A percentile compares a stretch with the other conserved stretches of the same genome.
Evolutionary conservation across 1,284 basidiomycete genomes (phyloP).

Genomic region (Malassezia restricta): DNA sequence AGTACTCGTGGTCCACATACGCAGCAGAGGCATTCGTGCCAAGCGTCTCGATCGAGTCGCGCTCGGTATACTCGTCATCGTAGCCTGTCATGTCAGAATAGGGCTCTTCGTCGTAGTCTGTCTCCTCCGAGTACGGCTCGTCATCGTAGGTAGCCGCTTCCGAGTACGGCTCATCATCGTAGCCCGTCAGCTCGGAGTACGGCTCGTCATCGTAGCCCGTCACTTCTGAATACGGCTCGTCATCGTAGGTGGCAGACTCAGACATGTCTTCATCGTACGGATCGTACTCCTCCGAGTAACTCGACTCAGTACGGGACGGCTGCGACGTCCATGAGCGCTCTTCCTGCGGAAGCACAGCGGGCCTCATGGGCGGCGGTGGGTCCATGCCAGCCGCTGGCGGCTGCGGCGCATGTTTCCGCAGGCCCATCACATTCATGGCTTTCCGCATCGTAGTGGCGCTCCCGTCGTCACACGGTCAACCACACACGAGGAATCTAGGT

Average conservation of each 20-base stretch:
- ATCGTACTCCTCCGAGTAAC: background rate
- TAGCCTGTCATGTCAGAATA: background rate
- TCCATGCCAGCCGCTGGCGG: background rate
- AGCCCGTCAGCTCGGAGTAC: background rate
- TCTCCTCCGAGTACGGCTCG: background rate
- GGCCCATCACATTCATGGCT: constrained; percentile 6
- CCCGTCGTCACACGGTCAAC: background rate
- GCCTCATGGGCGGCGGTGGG: no score
- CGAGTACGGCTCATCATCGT: constrained; percentile 1
- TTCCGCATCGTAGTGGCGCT: constrained; percentile 9
- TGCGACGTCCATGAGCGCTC: background rate
- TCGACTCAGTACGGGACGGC: background rate
- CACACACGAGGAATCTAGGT: no score
- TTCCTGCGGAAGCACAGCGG: background rate
- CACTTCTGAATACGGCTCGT: background rate
- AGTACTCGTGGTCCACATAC: background rate
- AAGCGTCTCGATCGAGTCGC: background rate
- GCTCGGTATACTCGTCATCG: background rate
- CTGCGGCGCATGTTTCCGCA: background rate
- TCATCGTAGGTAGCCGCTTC: background rate
- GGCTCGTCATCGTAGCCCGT: background rate
- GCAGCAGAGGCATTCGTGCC: no score
- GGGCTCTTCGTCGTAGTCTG: background rate
- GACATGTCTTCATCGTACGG: background rate
- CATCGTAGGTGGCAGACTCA: background rate